Conservation (phyloP, 2,329 filamentous ascomycete species). For the Grosmannia huntii region DNA sequence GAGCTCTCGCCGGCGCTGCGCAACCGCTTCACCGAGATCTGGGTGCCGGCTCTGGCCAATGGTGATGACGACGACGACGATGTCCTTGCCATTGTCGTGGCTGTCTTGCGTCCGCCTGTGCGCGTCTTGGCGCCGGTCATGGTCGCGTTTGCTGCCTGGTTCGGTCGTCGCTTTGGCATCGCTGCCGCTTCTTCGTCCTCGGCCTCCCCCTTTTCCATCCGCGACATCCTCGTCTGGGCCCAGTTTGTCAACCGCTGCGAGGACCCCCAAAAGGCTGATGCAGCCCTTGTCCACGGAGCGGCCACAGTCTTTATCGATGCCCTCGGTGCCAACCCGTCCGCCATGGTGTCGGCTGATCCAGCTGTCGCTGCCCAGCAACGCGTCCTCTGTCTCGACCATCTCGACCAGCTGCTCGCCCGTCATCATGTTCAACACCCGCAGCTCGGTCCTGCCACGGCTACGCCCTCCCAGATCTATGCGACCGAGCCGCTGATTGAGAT, state of each 20-base stretch:
- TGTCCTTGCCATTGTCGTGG: constrained; percentile 70
- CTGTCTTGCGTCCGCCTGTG: constrained; percentile 46
- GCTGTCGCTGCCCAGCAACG: constrained; percentile 57
- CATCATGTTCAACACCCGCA: constrained; percentile 25
- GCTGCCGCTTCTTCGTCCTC: constrained; percentile 37
- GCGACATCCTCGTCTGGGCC: constrained; percentile 88
- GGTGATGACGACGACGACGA: constrained; percentile 65
- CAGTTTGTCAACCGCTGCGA: constrained; percentile 70
- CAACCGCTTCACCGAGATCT: constrained; percentile 97
- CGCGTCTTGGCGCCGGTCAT: constrained; percentile 53
- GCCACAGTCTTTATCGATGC: constrained; percentile 94
- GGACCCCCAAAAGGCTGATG: constrained; percentile 19
- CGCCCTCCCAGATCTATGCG: constrained; percentile 34
- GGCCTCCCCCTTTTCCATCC: constrained; percentile 71
- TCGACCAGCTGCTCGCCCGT: constrained; percentile 50
- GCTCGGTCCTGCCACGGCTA: constrained; percentile 21
- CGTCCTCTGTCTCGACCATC: constrained; percentile 55
- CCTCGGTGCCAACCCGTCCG: constrained; percentile 87
- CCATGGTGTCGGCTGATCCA: constrained; percentile 61
- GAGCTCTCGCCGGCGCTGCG: constrained; percentile 89
- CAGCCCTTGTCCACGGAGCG: constrained; percentile 62
- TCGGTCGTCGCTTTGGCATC: constrained; percentile 43
- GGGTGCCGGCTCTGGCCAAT: constrained; percentile 82
- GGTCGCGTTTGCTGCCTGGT: constrained; percentile 86
- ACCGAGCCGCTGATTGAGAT: constrained; percentile 46